Conservation (phyloP, 208 protist species). For the Trypanosoma rangeli region DNA sequence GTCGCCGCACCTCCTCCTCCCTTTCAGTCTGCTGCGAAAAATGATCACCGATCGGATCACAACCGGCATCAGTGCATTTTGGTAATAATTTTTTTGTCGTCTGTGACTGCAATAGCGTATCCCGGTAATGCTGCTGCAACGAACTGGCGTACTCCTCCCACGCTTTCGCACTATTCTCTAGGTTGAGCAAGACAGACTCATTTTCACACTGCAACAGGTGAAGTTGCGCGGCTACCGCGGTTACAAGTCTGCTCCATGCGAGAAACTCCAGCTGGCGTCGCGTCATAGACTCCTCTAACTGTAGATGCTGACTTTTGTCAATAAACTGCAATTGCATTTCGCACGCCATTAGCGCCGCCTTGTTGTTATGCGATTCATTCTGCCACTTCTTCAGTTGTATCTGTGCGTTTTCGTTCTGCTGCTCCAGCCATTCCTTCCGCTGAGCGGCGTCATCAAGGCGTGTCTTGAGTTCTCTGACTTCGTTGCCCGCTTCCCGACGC, state of each 20-base stretch:
- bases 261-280: constrained; percentile 24
- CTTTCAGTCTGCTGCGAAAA: neutral
- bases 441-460: constrained; percentile 5
- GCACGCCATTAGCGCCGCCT: neutral
- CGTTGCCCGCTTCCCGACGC: constrained; percentile 8
- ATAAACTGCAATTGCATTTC: constrained; percentile 2
- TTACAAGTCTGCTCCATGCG: neutral
- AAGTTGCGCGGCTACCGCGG: neutral
- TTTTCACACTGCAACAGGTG: constrained; percentile 5
- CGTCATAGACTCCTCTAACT: constrained; percentile 19
- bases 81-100: neutral
- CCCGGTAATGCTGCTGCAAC: constrained; percentile 29
- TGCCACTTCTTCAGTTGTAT: neutral
- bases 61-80: constrained; percentile 10
- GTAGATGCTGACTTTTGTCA: constrained; percentile 11
- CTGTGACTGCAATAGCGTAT: constrained; percentile 13
- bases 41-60: constrained; percentile 16
- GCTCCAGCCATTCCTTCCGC: constrained; percentile 21
- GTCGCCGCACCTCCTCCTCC: constrained; percentile 21
- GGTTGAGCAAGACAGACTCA: constrained; percentile 12
- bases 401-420: constrained; percentile 11
- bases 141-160: constrained; percentile 33
- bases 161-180: constrained; percentile 39
- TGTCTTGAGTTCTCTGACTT: constrained; percentile 17
- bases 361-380: constrained; percentile 6